These are phyloP conservation scores for Dictyostelium brefeldianum DNA, from an alignment of 78 protist species.

Conservation along the genomic window DNA sequence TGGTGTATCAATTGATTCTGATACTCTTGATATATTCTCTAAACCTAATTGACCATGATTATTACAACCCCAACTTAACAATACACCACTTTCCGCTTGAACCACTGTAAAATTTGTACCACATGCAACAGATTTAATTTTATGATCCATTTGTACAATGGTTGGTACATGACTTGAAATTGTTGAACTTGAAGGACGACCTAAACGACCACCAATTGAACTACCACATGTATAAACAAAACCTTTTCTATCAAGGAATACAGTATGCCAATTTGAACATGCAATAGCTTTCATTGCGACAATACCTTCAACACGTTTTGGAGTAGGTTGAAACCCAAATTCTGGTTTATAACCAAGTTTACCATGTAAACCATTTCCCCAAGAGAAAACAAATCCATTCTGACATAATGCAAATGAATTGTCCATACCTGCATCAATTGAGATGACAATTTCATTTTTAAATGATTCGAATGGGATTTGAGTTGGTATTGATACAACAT, in stretches of 20 bases:
- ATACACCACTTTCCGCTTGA: not conserved
- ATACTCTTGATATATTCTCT: not conserved
- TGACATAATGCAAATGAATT: not conserved
- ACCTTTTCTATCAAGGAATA: not conserved
- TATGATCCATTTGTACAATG: not conserved
- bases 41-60: not conserved
- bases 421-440: constrained; percentile 43
- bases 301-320: not conserved
- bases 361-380: constrained; percentile 6
- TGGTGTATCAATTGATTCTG: not conserved
- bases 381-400: not conserved
- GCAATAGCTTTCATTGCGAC: not conserved
- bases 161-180: not conserved
- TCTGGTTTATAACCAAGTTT: not conserved
- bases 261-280: constrained; percentile 30
- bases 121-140: constrained; percentile 16
- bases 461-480: not conserved
- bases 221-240: constrained; percentile 47
- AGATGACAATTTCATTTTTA: not conserved
- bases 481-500: not conserved
- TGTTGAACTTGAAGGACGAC: not conserved
- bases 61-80: constrained; percentile 25
- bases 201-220: not conserved
- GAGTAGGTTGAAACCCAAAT: constrained; percentile 30
- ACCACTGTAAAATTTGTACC: constrained; percentile 24